Percentiles rank a stretch among this genome's conserved stretches.
These are phyloP conservation scores for Saccharomyces hybrid DNA, from an alignment of 1,139 yeast genomes.

Conservation along the genomic window DNA sequence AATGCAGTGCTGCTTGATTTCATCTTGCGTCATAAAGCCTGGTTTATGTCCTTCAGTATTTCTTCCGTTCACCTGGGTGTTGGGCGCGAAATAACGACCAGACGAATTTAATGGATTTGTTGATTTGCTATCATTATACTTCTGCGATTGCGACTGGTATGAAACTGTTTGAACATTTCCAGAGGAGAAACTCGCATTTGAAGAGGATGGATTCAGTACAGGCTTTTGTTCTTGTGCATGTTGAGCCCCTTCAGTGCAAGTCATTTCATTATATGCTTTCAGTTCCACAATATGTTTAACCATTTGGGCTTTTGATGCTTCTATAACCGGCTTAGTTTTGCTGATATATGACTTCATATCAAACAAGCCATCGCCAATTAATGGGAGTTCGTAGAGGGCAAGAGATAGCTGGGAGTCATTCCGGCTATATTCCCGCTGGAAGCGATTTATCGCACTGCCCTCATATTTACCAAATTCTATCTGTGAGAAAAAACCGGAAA, in stretches of 20 bases:
- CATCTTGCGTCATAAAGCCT: slow-evolving; percentile 23
- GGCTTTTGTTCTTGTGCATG: background rate
- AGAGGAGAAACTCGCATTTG: background rate
- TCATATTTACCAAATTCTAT: slow-evolving; percentile 14
- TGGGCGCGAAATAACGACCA: background rate
- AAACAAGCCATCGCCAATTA: slow-evolving; percentile 14
- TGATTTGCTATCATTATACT: background rate
- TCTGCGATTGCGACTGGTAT: background rate
- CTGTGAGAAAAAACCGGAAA: slow-evolving; percentile 6
- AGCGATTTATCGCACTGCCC: slow-evolving; percentile 8
- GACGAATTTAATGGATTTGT: background rate
- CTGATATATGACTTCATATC: slow-evolving; percentile 10
- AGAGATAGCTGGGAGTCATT: background rate
- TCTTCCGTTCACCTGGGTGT: background rate
- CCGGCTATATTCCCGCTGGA: slow-evolving; percentile 3
- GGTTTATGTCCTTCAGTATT: slow-evolving; percentile 5
- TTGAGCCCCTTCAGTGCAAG: background rate
- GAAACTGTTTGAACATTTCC: background rate
- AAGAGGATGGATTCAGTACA: background rate
- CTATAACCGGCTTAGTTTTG: slow-evolving; percentile 15
- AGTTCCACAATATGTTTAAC: slow-evolving; percentile 11
- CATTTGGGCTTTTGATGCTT: slow-evolving; percentile 13
- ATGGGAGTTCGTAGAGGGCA: slow-evolving; percentile 13
- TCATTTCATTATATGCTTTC: slow-evolving; percentile 8
- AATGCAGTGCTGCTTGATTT: slow-evolving; percentile 27